Evolutionary conservation across 306 rosid species (phyloP).

Genomic region (Albizia julibrissin): DNA sequence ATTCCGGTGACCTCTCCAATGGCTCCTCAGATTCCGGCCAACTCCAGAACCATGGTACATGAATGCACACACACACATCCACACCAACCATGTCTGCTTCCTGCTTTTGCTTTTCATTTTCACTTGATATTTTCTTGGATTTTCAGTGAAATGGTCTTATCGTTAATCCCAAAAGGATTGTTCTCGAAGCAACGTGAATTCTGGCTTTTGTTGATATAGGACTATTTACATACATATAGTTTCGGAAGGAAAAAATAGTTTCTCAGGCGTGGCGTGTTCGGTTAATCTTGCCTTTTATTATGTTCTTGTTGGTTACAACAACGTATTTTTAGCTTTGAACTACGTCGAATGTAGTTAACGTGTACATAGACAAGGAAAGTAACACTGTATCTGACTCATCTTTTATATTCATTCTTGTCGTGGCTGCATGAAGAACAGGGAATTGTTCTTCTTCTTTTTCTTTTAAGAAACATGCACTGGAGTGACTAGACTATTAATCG

Average conservation of each 20-base stretch:
- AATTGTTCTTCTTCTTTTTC: not conserved
- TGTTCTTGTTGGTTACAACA: conserved; percentile 17
- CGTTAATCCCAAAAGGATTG: conserved; percentile 11
- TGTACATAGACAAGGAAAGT: not conserved
- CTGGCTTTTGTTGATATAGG: conserved; percentile 13
- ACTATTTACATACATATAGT: not conserved
- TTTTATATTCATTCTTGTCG: not conserved
- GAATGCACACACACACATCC: not conserved
- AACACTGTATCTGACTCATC: not conserved
- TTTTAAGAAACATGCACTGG: not conserved
- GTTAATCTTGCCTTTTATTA: not conserved
- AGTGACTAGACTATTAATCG: not conserved
- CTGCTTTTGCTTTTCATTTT: not conserved
- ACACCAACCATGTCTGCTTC: not conserved
- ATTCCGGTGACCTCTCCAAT: conserved; percentile 31
- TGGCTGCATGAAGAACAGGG: not conserved
- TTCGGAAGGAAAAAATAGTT: not conserved
- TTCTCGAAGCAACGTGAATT: conserved; percentile 17
- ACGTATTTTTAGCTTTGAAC: conserved; percentile 14
- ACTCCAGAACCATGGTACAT: conserved; percentile 44
- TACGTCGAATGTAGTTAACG: not conserved
- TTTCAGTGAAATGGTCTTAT: not conserved
- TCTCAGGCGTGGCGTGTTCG: not conserved
- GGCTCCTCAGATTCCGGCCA: conserved; percentile 16
- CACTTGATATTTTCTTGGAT: not conserved